Evolutionary conservation across 2,329 filamentous ascomycete species (phyloP).

Genomic region (Fusarium equiseti): DNA sequence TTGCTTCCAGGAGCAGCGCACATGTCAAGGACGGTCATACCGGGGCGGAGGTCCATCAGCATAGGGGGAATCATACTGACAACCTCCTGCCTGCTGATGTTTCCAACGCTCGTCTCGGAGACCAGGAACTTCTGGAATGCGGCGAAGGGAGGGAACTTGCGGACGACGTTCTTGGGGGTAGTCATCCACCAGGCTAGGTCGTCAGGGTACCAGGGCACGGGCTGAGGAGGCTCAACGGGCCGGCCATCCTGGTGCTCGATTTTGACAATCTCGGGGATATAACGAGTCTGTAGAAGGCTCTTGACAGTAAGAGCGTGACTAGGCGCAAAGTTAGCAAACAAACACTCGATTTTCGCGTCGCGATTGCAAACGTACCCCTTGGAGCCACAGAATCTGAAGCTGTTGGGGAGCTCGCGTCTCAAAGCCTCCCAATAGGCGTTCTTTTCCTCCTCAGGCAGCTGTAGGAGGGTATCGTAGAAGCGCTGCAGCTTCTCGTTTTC

Average conservation of each 20-base stretch:
- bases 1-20: constrained; percentile 98
- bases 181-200: constrained; percentile 98
- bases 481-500: constrained; percentile 86
- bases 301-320: constrained; percentile 94
- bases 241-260: constrained; percentile 87
- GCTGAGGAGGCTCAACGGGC: constrained; percentile 82
- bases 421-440: constrained; percentile 86
- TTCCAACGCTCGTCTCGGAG: constrained; percentile 95
- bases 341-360: constrained; percentile 19
- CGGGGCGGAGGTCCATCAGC: constrained; percentile 88
- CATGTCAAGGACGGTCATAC: constrained; percentile 94
- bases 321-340: constrained; percentile 36
- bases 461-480: constrained; percentile 84
- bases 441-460: constrained; percentile 82
- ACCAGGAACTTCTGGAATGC: constrained; percentile 98
- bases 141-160: constrained; percentile 92
- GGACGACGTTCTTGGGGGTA: constrained; percentile 94
- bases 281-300: constrained; percentile 86
- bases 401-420: constrained; percentile 90
- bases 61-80: constrained; percentile 99
- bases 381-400: constrained; percentile 96
- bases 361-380: constrained; percentile 72
- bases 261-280: constrained; percentile 89
- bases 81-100: constrained; percentile 96
- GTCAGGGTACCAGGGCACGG: constrained; percentile 94